Conservation (phyloP, 192 early-diverging fungal genomes). For the Coemansia sp. region DNA sequence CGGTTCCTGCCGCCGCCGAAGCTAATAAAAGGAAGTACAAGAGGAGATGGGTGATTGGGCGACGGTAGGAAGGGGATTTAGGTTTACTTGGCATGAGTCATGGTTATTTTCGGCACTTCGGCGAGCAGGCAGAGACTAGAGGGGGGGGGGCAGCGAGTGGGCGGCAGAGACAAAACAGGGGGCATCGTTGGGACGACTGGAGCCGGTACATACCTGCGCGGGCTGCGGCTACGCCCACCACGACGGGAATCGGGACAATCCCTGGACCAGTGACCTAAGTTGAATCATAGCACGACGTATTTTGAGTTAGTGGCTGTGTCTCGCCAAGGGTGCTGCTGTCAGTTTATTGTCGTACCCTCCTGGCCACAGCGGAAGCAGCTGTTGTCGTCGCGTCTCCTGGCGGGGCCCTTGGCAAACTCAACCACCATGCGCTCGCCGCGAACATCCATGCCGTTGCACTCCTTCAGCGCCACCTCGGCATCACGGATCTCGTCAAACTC, state of each 20-base stretch:
- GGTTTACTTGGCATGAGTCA: not conserved
- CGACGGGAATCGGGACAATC: slow-evolving; percentile 32
- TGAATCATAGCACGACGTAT: not conserved
- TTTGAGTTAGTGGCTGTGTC: not conserved
- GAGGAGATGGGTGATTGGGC: slow-evolving; percentile 3
- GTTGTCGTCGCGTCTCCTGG: slow-evolving; percentile 30
- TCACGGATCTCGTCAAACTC: slow-evolving; percentile 16
- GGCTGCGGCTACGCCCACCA: slow-evolving; percentile 30
- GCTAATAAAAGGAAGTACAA: not conserved
- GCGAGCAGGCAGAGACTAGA: not conserved
- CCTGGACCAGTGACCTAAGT: slow-evolving; percentile 49
- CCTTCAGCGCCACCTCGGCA: slow-evolving; percentile 21
- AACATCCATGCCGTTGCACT: slow-evolving; percentile 33
- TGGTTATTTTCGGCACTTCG: not conserved
- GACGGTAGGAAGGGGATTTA: not conserved
- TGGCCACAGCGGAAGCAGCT: slow-evolving; percentile 49
- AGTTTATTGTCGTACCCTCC: slow-evolving; percentile 26
- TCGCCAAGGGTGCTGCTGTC: not conserved
- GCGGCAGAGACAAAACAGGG: not conserved
- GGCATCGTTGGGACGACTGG: not conserved
- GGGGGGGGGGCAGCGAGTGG: not conserved
- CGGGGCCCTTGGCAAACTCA: slow-evolving; percentile 33
- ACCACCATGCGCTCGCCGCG: slow-evolving; percentile 44
- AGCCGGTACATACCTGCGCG: slow-evolving; percentile 37
- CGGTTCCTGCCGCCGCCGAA: slow-evolving; percentile 18